These are phyloP conservation scores for Epichloe scottii DNA, from an alignment of 2,329 filamentous ascomycete genomes.

Conservation along the genomic window DNA sequence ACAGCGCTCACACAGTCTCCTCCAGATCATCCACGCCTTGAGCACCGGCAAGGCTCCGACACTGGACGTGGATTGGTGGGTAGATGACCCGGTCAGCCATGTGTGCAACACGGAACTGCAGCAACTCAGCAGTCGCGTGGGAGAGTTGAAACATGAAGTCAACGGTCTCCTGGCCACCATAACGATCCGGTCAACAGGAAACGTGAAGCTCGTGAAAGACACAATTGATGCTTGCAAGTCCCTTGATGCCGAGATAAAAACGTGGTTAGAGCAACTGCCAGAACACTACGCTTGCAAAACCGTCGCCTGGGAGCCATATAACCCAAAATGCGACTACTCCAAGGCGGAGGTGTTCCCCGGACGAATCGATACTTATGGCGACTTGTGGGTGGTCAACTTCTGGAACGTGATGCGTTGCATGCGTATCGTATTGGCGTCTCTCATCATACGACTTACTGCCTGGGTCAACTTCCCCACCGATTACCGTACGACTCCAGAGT, in stretches of 20 bases:
- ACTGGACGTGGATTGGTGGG: conserved; percentile 47
- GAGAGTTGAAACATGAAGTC: conserved; percentile 39
- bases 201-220: conserved; percentile 35
- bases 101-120: conserved; percentile 32
- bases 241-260: conserved; percentile 37
- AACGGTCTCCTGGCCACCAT: conserved; percentile 34
- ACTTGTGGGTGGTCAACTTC: conserved; percentile 42
- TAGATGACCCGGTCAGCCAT: conserved; percentile 35
- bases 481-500: conserved; percentile 49
- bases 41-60: conserved; percentile 36
- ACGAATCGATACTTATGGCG: conserved; percentile 45
- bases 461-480: conserved; percentile 48
- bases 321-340: conserved; percentile 36
- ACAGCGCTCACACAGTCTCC: background rate
- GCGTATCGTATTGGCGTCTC: conserved; percentile 38
- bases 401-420: conserved; percentile 42
- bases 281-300: conserved; percentile 35
- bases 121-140: conserved; percentile 37
- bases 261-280: conserved; percentile 37
- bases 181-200: conserved; percentile 30
- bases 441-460: conserved; percentile 44
- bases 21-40: conserved; percentile 42
- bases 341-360: conserved; percentile 45
- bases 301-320: conserved; percentile 42
- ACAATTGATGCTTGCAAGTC: conserved; percentile 38